Evolutionary conservation across 495 filamentous ascomycete genomes (phyloP).

Genomic region (Evernia prunastri): DNA sequence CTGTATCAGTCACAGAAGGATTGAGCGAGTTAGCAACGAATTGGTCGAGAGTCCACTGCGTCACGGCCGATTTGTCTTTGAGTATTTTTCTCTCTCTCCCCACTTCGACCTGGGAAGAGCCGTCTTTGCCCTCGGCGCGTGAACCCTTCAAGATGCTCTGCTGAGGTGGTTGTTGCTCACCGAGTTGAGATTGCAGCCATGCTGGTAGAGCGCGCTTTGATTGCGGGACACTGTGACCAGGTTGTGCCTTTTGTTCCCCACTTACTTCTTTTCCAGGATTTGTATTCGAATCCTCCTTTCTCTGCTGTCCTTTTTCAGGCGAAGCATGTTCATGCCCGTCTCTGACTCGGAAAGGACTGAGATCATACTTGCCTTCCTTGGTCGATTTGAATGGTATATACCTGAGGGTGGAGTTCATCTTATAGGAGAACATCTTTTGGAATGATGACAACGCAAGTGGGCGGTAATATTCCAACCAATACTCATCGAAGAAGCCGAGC

Average conservation of each 20-base stretch:
- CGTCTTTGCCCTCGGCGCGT: neutral
- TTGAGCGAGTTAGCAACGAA: conserved; percentile 73
- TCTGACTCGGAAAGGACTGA: conserved; percentile 77
- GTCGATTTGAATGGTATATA: conserved; percentile 70
- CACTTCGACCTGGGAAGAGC: neutral
- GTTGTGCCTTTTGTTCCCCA: conserved; percentile 11
- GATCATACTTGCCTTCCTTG: conserved; percentile 65
- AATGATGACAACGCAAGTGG: conserved; percentile 80
- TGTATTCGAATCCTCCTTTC: conserved; percentile 57
- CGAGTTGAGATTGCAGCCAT: conserved; percentile 44
- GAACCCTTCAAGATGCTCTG: conserved; percentile 46
- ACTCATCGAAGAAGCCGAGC: conserved; percentile 76
- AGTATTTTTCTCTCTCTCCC: conserved; percentile 24
- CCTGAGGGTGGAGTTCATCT: conserved; percentile 77
- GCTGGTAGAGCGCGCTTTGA: conserved; percentile 14
- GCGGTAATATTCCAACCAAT: conserved; percentile 97
- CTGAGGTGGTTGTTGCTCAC: conserved; percentile 30
- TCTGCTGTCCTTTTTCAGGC: conserved; percentile 42
- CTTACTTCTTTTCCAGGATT: conserved; percentile 43
- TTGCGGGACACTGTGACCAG: conserved; percentile 1
- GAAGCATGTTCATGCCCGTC: conserved; percentile 43
- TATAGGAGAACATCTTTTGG: conserved; percentile 79
- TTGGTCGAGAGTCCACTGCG: conserved; percentile 83
- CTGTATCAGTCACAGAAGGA: conserved; percentile 63
- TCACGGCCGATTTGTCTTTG: conserved; percentile 59